Evolutionary conservation across 495 filamentous ascomycete species (phyloP).

Genomic region (Parmelia sp.): DNA sequence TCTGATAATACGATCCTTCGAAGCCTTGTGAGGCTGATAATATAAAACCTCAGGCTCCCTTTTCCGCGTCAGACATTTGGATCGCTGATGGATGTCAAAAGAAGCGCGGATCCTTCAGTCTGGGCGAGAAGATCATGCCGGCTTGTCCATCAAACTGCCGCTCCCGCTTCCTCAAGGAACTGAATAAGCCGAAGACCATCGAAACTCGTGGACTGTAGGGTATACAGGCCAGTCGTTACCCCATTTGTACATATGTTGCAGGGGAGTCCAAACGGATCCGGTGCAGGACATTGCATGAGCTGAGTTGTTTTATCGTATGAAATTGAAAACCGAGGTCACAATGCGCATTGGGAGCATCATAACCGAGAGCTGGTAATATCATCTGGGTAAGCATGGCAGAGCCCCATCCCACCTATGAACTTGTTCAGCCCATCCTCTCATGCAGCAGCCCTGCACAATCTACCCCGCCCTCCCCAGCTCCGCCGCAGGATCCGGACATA

Average conservation of each 20-base stretch:
- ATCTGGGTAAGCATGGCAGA: too few species aligned
- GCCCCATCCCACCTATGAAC: too few species aligned
- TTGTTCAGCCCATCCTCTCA: too few species aligned
- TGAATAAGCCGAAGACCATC: neutral
- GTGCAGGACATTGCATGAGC: neutral
- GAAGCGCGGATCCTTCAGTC: neutral
- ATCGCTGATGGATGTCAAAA: neutral
- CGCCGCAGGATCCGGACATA: too few species aligned
- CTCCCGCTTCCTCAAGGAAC: neutral
- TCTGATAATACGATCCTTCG: neutral
- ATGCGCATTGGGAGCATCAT: neutral
- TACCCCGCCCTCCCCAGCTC: too few species aligned
- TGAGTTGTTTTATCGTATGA: neutral
- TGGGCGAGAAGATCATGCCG: neutral
- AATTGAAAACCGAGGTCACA: neutral
- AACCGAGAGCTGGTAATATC: neutral
- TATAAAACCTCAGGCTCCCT: neutral
- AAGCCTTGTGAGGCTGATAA: neutral
- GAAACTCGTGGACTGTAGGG: neutral
- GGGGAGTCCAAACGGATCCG: neutral
- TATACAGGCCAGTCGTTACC: neutral
- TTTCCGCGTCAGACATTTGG: neutral
- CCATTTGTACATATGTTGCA: neutral
- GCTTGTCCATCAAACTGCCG: neutral
- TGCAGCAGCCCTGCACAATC: too few species aligned